Conservation (phyloP, 1,139 yeast genomes). For the Kurtzmaniella quercitrusa region DNA sequence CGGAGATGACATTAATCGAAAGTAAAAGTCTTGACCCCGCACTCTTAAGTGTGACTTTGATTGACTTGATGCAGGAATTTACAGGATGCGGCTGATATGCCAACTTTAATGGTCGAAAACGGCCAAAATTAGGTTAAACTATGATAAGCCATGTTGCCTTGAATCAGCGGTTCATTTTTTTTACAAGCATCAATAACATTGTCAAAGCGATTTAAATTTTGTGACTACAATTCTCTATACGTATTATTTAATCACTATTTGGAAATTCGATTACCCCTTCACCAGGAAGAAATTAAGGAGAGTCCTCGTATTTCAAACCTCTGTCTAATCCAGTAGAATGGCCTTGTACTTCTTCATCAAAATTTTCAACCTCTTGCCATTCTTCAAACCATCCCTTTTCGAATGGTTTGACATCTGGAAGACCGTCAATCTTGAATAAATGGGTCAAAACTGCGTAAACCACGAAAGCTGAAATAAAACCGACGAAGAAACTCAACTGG, state of each 20-base stretch:
- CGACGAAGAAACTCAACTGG: conserved; percentile 69
- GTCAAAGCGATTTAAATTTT: too few relatives aligned
- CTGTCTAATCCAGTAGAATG: conserved; percentile 11
- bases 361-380: conserved; percentile 57
- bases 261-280: background rate
- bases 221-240: background rate
- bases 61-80: background rate
- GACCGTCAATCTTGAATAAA: conserved; percentile 58
- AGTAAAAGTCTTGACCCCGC: conserved; percentile 1
- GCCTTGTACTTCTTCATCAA: conserved; percentile 46
- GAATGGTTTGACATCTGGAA: conserved; percentile 46
- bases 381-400: conserved; percentile 66
- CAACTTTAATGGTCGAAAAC: background rate
- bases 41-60: background rate
- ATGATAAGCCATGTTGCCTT: too few relatives aligned
- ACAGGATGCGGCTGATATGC: background rate
- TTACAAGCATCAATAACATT: too few relatives aligned
- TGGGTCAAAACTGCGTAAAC: conserved; percentile 48
- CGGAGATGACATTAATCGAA: background rate
- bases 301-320: conserved; percentile 7
- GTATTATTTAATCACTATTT: background rate
- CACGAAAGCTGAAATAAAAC: conserved; percentile 55
- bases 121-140: too few relatives aligned
- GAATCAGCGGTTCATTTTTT: too few relatives aligned
- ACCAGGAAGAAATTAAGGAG: conserved; percentile 2